Evolutionary conservation across 2,329 filamentous ascomycete genomes (phyloP), one percentile per base, ranked within the genome.

Genomic region (Fusarium devonianum): DNA sequence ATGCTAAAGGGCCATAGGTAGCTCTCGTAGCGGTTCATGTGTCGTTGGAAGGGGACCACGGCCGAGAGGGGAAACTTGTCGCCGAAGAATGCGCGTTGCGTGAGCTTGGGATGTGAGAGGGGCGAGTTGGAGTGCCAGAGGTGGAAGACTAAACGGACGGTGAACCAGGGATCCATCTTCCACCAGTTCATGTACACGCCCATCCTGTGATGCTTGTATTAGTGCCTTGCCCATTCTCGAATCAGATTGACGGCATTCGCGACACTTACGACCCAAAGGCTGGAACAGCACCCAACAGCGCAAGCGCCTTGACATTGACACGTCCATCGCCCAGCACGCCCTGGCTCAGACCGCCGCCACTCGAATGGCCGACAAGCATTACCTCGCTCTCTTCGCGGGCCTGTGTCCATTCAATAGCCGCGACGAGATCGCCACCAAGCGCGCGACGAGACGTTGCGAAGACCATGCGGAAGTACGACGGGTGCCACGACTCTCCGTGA

Each of bases 401-500:
- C 39, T 67, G 60, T 2, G 77, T 74, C 52, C 72, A 73, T 13
- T 68, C 58, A 28, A 80, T 68, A 2, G 69, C 75, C 0, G 72
- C 71, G 3, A 77, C 63, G 4, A 80, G 67, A 49, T 83, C 78
- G 16, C 73, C 68, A 1, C 70, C 72, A 21, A 82, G 67, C 11
- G 69, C 69, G 11, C 69, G 64, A 33, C 75, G 71, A 2, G 70
- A 70, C 11, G 77, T 79, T 34, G 68, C 66, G 56, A 75, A 82
- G 22, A 75, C 69, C 75, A 83, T 78, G 23, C 70, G 64, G 48
- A 75, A 64, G 53, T 76, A 83, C 0, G 71, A 70, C 0, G 78
- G 78, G 34, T 77, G 70, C 76, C 78, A 81, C 62, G 76, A 79
- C 38, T 73, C 70, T 12, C 80, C 80, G 56, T 82, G 80, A 3